Evolutionary conservation across 371 early-diverging fungal genomes (phyloP).

Genomic region (Mortierella sp.): DNA sequence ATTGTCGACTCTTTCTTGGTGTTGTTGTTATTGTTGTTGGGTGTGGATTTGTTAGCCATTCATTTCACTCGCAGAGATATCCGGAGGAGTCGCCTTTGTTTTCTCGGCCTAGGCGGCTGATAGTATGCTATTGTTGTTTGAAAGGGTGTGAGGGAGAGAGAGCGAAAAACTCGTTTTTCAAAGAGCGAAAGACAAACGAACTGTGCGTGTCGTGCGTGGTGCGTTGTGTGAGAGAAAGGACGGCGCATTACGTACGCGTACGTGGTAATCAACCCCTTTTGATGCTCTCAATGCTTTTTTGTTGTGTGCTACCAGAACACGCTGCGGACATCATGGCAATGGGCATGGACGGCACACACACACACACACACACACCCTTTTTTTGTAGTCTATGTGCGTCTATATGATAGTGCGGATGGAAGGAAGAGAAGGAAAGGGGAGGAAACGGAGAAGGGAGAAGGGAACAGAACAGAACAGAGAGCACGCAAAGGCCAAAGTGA

Average conservation of each 20-base stretch:
- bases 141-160: neutral
- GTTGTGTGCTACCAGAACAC: neutral
- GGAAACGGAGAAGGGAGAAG: neutral
- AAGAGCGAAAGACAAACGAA: neutral
- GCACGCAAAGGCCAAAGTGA: neutral
- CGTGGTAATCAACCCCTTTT: neutral
- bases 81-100: neutral
- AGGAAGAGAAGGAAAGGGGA: conserved; percentile 1
- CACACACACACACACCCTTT: neutral
- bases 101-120: neutral
- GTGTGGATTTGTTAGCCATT: neutral
- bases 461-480: neutral
- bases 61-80: neutral
- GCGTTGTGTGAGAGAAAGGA: neutral
- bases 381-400: neutral
- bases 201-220: neutral
- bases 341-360: neutral
- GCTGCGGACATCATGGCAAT: neutral
- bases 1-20: conserved; percentile 3
- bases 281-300: conserved; percentile 4
- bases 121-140: neutral
- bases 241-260: conserved; percentile 12
- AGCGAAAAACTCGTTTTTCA: neutral
- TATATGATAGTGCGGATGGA: conserved; percentile 13
- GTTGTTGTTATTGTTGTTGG: neutral